These are phyloP conservation scores for Cyclotella sp. DNA, from an alignment of 108 stramenopile genomes.

Conservation along the genomic window DNA sequence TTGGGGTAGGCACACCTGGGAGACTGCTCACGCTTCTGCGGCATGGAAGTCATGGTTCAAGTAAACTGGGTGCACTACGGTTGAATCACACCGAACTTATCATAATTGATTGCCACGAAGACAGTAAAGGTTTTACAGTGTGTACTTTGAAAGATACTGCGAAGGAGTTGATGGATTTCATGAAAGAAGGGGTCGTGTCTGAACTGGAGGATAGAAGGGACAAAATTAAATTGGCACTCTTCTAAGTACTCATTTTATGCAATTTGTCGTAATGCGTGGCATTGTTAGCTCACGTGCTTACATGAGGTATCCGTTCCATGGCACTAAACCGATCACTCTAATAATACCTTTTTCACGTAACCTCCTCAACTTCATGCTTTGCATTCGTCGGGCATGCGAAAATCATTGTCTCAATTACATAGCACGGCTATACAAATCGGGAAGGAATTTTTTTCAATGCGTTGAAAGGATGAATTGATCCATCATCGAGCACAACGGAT, in stretches of 20 bases:
- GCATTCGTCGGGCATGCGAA: too few species aligned
- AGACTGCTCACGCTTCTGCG: constrained; percentile 60
- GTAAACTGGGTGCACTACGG: constrained; percentile 45
- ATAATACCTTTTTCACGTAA: too few species aligned
- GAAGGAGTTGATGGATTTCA: constrained; percentile 63
- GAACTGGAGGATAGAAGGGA: constrained; percentile 57
- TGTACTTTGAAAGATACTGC: constrained; percentile 88
- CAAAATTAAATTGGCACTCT: constrained; percentile 67
- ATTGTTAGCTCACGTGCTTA: too few species aligned
- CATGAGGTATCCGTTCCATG: too few species aligned
- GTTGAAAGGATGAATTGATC: too few species aligned
- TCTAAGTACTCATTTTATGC: constrained; percentile 33
- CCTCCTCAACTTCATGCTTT: too few species aligned
- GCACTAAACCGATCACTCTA: too few species aligned
- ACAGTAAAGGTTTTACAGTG: constrained; percentile 76
- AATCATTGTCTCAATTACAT: too few species aligned
- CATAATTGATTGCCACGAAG: constrained; percentile 65
- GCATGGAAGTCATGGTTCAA: constrained; percentile 29
- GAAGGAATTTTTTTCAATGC: too few species aligned
- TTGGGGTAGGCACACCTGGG: constrained; percentile 87
- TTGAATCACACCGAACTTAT: constrained; percentile 69
- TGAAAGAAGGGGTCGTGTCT: constrained; percentile 65
- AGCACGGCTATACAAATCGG: too few species aligned
- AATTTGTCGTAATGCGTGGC: too few species aligned
- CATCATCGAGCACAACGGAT: too few species aligned